Base-by-base conservation (phyloP, 2,329 filamentous ascomycete species). In the Podosphaera fusca region DNA sequence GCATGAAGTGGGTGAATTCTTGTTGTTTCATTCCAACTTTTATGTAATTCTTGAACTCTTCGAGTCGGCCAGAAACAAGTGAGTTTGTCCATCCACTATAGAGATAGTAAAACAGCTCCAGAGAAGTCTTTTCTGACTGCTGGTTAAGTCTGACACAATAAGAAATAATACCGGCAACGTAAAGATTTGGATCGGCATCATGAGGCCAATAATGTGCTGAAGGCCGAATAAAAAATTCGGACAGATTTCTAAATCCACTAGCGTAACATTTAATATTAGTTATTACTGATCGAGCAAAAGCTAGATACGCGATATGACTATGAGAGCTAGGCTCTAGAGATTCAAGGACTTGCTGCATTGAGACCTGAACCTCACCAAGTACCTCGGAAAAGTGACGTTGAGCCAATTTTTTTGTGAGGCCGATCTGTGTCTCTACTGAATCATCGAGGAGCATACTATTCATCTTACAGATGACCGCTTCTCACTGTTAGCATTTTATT, bases 101-200 rank as follows among this genome's bases (percentile, higher is more conserved):
- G 4, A 67, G 60, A 57, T 66, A 67, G 56, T 65, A 60, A 47
- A 66, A 66, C 8, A 66, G 58, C 35, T 62, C 61, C 6, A 58
- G 60, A 8, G 61, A 57, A 42, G 60, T 58, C 36, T 59, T 63
- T 53, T 59, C 57, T 2, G 56, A 58, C 7, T 63, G 58, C 14
- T 57, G 56, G 40, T 47, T 47, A 7, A 66, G 59, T 10, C 63
- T 60, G 34, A 64, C 55, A 21, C 60, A 63, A 51, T 66, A 67
- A 7, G 63, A 61, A 29, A 61, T 59, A 6, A 67, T 57, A 8
- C 63, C 64, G 31, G 65, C 61, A n/a, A 59, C 60, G 45, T 62
- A 65, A 14, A 65, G 59, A 33, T 59, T 61, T 33, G 65, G 65
- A 59, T 67, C 65, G 2, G 56, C 58, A 30, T 65, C 59, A 36